Evolutionary conservation across 2,329 filamentous ascomycete genomes (phyloP), one percentile per base, ranked within the genome.

Genomic region (Chrysoporthe deuterocubensis): DNA sequence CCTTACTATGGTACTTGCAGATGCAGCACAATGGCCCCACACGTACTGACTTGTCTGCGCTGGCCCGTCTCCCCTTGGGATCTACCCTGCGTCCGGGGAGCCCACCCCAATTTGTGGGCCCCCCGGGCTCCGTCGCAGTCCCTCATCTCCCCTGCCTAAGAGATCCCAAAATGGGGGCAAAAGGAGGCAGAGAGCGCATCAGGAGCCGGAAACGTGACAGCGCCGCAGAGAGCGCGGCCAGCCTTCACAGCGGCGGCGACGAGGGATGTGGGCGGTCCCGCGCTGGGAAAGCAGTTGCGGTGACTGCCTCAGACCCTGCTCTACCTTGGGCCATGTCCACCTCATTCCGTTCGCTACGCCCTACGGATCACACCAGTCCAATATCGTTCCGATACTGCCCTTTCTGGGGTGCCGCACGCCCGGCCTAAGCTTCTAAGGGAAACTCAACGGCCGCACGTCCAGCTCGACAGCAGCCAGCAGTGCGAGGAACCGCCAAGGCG

Each of bases 91-190:
- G 50, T 65, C 65, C 42, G 62, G 42, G 34, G 60, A 64, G 44
- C 48, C 61, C 61, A 64, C 67, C 46, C 57, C 61, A 64, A 46
- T 62, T 13, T 62, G 65, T 64, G 65, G 67, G 42, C 57, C 67
- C 67, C 26, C 14, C 21, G 50, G 50, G 40, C 59, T 62, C 62
- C 67, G 64, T 62, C 65, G 42, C 57, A 48, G 32, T 67, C 62
- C 65, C 67, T 69, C 67, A 69, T 67, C 65, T 69, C 67, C 62
- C 67, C 62, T 67, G 57, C 62, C 60, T 32, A 61, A 60, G 50
- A 62, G 67, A 59, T 48, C 50, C 26, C 26, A 26, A 26, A 61
- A 62, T 58, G 62, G 57, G 61, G 56, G 61, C 54, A 59, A 64
- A 57, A 58, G 62, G 62, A 62, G 67, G 60, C 42, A 56, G 62